Base-by-base conservation (phyloP, 257 asterid genomes). In the Ilex aquifolium region DNA sequence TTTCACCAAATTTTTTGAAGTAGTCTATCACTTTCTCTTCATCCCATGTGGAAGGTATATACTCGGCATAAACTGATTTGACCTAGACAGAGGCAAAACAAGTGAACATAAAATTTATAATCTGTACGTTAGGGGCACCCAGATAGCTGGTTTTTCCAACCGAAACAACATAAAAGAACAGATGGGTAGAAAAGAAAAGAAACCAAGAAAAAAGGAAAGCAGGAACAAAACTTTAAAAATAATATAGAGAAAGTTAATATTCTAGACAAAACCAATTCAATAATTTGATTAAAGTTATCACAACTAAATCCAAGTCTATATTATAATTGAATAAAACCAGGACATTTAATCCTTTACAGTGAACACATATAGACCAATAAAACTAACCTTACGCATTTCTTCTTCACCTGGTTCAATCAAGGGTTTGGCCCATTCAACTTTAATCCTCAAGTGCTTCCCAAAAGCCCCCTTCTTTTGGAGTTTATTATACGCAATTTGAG, bases 401-500 rank as follows among this genome's bases (percentile, higher is more conserved):
- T 83, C 91, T 77, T 85, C 85, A 56, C 75, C 61, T 50, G 86
- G 90, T 82, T 77, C 84, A 46, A 59, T 64, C 67, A 78, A 72
- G 42, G 95, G 91, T 44, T 83, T 75, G n/a, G 96, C 96, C 96
- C 96, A 88, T 59, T 69, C 81, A 65, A 86, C 86, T 68, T 72
- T 80, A 44, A 88, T 70, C 63, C 63, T 75, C 73, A 46, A 62
- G 68, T 77, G 67, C 50, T 74, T 74, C 32, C 79, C 80, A 53
- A 85, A 79, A 61, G 48, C 55, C 61, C 77, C 80, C 65, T 75
- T 72, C 76, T 72, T 81, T 72, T 85, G 86, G 79, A 88, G 84
- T 65, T 75, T 83, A 55, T 62, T 61, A 49, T 78, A 82, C 66
- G 95, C 96, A 73, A 63, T 56, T 72, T 85, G 82, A 78, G 95